These are phyloP conservation scores for Hygrophila difformis DNA, from an alignment of 257 asterid species.

Conservation along the genomic window DNA sequence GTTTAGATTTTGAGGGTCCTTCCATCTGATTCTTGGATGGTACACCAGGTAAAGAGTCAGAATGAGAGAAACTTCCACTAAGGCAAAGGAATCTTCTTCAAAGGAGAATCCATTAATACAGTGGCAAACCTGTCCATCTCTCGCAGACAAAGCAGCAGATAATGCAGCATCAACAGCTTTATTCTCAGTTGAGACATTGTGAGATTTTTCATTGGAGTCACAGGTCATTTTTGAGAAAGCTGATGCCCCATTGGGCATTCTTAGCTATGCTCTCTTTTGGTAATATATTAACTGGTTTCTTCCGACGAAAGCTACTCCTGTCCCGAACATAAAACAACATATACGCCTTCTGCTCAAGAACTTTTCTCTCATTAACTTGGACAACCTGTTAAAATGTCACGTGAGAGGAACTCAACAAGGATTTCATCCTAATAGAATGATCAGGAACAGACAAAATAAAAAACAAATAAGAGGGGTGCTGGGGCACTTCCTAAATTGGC, in stretches of 20 bases:
- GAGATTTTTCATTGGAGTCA: slow-evolving; percentile 27
- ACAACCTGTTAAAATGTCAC: slow-evolving; percentile 43
- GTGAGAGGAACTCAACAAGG: slow-evolving; percentile 7
- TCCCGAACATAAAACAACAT: slow-evolving; percentile 93
- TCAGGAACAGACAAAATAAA: background rate
- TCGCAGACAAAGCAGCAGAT: slow-evolving; percentile 24
- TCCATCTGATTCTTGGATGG: slow-evolving; percentile 17
- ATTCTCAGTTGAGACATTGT: slow-evolving; percentile 30
- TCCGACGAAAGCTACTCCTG: slow-evolving; percentile 28
- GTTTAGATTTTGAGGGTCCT: slow-evolving; percentile 16
- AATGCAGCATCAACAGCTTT: slow-evolving; percentile 21
- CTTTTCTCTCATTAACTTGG: slow-evolving; percentile 78
- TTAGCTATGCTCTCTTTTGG: slow-evolving; percentile 36
- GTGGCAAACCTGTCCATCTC: slow-evolving; percentile 16
- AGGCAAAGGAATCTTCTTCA: slow-evolving; percentile 13
- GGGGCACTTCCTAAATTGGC: too few species aligned
- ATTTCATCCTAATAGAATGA: slow-evolving; percentile 5
- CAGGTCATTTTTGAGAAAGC: slow-evolving; percentile 26
- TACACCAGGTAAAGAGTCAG: slow-evolving; percentile 18
- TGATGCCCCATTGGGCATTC: slow-evolving; percentile 36
- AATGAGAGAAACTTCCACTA: slow-evolving; percentile 20
- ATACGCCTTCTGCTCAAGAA: slow-evolving; percentile 89
- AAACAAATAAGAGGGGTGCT: too few species aligned
- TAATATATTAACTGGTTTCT: slow-evolving; percentile 33
- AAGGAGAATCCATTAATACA: slow-evolving; percentile 19